Percentiles rank a stretch among this genome's conserved stretches.
Evolutionary conservation across 345 rosid species (phyloP).

Genomic region (Triadica sebifera): DNA sequence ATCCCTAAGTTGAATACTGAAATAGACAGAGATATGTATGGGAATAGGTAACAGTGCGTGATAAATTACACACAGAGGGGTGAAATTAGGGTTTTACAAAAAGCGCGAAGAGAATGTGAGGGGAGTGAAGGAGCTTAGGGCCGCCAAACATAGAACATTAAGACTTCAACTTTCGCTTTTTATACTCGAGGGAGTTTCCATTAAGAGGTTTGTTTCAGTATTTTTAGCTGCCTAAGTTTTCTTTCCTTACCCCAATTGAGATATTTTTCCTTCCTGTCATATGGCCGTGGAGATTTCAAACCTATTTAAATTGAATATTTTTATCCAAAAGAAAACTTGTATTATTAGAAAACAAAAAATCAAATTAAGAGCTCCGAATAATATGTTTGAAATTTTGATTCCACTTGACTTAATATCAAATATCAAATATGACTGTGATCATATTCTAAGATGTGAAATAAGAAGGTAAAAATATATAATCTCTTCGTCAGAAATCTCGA

Average conservation of each 20-base stretch:
- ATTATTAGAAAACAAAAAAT: too few species aligned
- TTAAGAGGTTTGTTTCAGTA: not conserved
- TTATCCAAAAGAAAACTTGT: too few species aligned
- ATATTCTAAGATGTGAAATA: too few species aligned
- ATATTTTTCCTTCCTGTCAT: too few species aligned
- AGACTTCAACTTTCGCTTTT: slow-evolving; percentile 1
- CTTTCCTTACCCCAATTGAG: not conserved
- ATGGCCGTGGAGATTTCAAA: too few species aligned
- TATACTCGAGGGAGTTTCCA: not conserved
- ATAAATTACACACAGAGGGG: not conserved
- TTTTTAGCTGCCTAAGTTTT: not conserved
- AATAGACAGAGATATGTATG: not conserved
- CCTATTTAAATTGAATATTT: too few species aligned
- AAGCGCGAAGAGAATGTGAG: slow-evolving; percentile 9
- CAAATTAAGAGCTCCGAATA: too few species aligned
- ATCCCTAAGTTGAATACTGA: not conserved
- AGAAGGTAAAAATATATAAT: too few species aligned
- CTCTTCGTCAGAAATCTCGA: too few species aligned
- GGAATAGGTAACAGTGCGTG: not conserved
- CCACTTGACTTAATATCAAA: too few species aligned
- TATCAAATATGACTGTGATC: too few species aligned
- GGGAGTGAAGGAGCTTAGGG: not conserved
- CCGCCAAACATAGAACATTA: not conserved
- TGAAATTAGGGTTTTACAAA: slow-evolving; percentile 26
- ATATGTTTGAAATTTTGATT: too few species aligned